A percentile compares a stretch with the other conserved stretches of the same genome.
Evolutionary conservation across 257 asterid genomes (phyloP).

Genomic region (Striga asiatica): DNA sequence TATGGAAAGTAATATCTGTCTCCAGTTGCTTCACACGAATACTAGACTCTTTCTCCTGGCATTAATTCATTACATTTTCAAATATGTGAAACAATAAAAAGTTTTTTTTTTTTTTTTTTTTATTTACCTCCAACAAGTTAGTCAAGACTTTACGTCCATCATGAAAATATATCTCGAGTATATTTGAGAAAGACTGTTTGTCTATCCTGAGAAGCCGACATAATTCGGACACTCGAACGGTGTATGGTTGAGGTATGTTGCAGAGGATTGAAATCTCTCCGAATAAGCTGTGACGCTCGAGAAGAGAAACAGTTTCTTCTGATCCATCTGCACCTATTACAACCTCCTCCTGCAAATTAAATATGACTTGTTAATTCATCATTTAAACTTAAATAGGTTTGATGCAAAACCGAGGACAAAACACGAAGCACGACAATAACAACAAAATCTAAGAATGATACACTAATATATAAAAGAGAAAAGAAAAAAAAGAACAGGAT

Average conservation of each 20-base stretch:
- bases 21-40: slow-evolving; percentile 63
- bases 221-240: slow-evolving; percentile 76
- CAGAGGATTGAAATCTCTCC: slow-evolving; percentile 80
- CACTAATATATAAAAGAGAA: too few species aligned
- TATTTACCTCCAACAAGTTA: slow-evolving; percentile 69
- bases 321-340: slow-evolving; percentile 52
- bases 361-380: too few species aligned
- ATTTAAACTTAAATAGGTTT: too few species aligned
- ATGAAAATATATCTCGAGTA: slow-evolving; percentile 76
- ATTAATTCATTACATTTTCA: not conserved
- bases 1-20: slow-evolving; percentile 59
- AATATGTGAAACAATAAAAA: not conserved
- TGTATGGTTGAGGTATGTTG: slow-evolving; percentile 91
- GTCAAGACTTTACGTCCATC: slow-evolving; percentile 76
- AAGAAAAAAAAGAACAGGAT: too few species aligned
- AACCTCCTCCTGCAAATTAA: slow-evolving; percentile 70
- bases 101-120: not conserved
- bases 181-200: slow-evolving; percentile 69
- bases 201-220: slow-evolving; percentile 78
- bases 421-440: too few species aligned
- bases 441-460: too few species aligned
- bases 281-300: slow-evolving; percentile 55
- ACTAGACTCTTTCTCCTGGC: slow-evolving; percentile 64
- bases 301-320: slow-evolving; percentile 51
- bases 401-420: too few species aligned